Percentiles rank a stretch among this genome's conserved stretches.
Conservation (phyloP, 1,284 basidiomycete genomes). For the Tilletia indica region DNA sequence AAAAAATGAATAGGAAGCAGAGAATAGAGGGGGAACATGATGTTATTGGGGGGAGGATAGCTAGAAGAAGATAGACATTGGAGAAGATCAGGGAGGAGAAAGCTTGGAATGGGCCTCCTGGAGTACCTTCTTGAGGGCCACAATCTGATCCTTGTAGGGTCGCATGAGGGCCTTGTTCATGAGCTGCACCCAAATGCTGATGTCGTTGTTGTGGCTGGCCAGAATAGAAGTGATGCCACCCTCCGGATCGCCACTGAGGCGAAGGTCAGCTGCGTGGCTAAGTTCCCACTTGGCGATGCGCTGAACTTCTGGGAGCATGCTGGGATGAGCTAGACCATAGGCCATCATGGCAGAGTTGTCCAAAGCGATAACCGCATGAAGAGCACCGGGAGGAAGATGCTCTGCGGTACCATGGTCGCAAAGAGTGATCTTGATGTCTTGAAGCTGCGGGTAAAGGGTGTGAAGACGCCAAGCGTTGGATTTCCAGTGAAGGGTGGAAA, state of each 20-base stretch:
- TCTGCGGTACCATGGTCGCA: constrained; percentile 7
- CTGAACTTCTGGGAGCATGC: background rate
- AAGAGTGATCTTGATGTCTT: constrained; percentile 1
- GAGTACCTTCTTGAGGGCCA: background rate
- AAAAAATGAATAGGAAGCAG: no score
- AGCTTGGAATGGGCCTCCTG: background rate
- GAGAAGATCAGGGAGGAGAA: background rate
- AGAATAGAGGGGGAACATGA: no score
- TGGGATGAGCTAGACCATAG: background rate
- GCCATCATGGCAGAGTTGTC: constrained; percentile 1
- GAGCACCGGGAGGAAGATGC: background rate
- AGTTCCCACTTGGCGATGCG: constrained; percentile 12
- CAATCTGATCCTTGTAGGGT: background rate
- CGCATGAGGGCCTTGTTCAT: background rate
- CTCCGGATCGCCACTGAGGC: background rate
- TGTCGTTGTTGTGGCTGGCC: background rate
- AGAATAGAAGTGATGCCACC: background rate
- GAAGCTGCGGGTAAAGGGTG: background rate
- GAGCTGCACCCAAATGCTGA: background rate
- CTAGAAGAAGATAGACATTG: background rate
- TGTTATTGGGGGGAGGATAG: no score
- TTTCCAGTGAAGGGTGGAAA: background rate
- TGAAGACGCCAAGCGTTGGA: background rate
- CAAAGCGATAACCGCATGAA: background rate
- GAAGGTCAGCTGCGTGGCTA: background rate